phyloP scores from a whole-genome alignment of 345 rosid genomes.

The Citrus trifoliata region DNA sequence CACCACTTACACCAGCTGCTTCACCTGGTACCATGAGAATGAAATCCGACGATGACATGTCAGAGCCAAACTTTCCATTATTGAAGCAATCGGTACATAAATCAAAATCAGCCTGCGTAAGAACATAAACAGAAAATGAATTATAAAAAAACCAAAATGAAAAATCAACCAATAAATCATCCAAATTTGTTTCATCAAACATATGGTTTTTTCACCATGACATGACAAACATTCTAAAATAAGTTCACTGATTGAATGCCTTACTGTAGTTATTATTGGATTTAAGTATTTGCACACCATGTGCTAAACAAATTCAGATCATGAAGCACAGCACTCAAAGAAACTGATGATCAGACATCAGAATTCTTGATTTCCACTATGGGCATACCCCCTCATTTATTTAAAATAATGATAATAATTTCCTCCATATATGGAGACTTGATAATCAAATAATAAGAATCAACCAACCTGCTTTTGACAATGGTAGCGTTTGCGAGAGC shows the following conservation, averaged over 20 bases:
- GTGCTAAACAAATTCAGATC: not conserved
- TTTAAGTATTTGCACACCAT: not conserved
- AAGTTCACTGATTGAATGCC: not conserved
- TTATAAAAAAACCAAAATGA: not conserved
- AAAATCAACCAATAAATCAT: not conserved
- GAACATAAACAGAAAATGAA: slow-evolving; percentile 16
- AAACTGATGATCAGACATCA: not conserved
- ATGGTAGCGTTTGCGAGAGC: slow-evolving; percentile 98
- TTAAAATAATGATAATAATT: not conserved
- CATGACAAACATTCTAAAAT: not conserved
- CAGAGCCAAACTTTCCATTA: slow-evolving; percentile 79
- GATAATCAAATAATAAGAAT: not conserved
- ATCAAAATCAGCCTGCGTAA: slow-evolving; percentile 98
- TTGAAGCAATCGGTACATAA: slow-evolving; percentile 90
- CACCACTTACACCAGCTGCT: slow-evolving; percentile 71
- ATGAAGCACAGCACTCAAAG: not conserved
- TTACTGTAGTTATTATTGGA: not conserved
- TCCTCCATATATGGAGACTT: not conserved
- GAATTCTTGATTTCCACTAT: not conserved
- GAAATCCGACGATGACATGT: slow-evolving; percentile 92
- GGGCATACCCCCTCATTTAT: not conserved
- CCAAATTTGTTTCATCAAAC: slow-evolving; percentile 1
- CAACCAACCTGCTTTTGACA: slow-evolving; percentile 90
- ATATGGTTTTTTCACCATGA: not conserved
- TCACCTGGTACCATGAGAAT: slow-evolving; percentile 98